Evolutionary conservation across 495 filamentous ascomycete genomes (phyloP), one percentile per base, ranked within the genome.

Genomic region (Neurospora discreta): DNA sequence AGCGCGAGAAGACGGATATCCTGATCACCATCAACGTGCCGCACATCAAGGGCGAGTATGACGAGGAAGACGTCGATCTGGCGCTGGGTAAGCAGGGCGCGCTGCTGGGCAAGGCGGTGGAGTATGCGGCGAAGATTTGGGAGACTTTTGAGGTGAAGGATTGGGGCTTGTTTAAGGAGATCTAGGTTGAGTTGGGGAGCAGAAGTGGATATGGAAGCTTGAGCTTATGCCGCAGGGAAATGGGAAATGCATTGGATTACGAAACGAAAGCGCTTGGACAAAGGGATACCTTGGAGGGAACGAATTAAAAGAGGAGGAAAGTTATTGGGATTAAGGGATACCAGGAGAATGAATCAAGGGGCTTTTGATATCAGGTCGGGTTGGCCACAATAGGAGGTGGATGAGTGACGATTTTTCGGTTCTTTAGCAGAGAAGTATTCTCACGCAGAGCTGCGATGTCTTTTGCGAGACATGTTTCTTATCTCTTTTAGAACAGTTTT

Each of bases 21-120:
- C 78, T 97, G 36, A 88, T 97, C 71, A 92, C 92, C 39, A 87
- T 97, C 78, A 98, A 98, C 82, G 91, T 97, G 40, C 95, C 94
- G 36, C 90, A 93, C 79, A 87, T 90, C 71, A 82, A 86, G 73
- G 86, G 85, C n/a, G 85, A 87, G 78, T 87, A 90, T 74, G 84
- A 86, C 68, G 85, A 82, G 71, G 87, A 89, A 26, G 90, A 93
- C 69, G 89, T 93, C 73, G 84, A 91, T 69, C 75, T 87, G 76
- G 80, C 85, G 78, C 82, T 85, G 33, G 88, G 87, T 30, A 89
- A 88, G 80, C 86, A 88, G 80, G 88, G 86, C 2, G 79, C 82
- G 78, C 78, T 91, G 74, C 82, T 94, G 76, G 87, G 87, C 20
- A 83, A 84, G 75, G 91, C 86, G 41, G 82, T 91, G 71, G 82